Percentiles rank a stretch among this genome's conserved stretches.
Evolutionary conservation across 441 rosid species (phyloP).

Genomic region (Sinapis alba): DNA sequence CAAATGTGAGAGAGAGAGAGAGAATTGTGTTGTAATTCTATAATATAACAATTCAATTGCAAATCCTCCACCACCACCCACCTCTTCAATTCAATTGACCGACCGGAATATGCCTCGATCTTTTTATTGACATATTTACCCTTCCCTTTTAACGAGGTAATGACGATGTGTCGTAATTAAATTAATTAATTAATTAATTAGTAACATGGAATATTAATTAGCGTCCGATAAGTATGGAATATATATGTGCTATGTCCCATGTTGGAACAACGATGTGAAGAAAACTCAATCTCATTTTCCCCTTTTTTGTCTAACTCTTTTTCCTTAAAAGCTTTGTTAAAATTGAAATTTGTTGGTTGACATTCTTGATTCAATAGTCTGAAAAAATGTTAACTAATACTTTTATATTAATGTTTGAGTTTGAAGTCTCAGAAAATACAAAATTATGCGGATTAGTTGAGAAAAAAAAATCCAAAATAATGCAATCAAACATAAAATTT

Average conservation of each 20-base stretch:
- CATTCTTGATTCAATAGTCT: too few relatives aligned
- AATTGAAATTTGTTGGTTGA: too few relatives aligned
- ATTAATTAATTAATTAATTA: not conserved
- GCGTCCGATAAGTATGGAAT: not conserved
- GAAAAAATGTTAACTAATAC: too few relatives aligned
- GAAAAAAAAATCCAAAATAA: too few relatives aligned
- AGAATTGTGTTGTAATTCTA: not conserved
- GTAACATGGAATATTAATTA: conserved; percentile 10
- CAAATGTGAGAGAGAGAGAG: not conserved
- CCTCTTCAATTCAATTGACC: conserved; percentile 37
- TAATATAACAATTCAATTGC: not conserved
- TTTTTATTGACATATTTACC: not conserved
- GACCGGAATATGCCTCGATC: conserved; percentile 38
- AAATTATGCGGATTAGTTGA: too few relatives aligned
- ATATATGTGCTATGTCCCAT: conserved; percentile 21
- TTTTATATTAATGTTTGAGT: too few relatives aligned
- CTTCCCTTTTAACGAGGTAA: not conserved
- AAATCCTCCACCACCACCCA: conserved; percentile 3
- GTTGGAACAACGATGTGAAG: not conserved
- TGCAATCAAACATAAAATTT: too few relatives aligned
- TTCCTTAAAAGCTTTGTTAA: not conserved
- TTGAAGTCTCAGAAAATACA: too few relatives aligned
- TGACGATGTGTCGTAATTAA: conserved; percentile 20
- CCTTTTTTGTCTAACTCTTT: not conserved
- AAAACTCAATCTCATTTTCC: not conserved